These are phyloP conservation scores for Fusarium buxicola DNA, from an alignment of 2,329 filamentous ascomycete genomes.

Conservation along the genomic window DNA sequence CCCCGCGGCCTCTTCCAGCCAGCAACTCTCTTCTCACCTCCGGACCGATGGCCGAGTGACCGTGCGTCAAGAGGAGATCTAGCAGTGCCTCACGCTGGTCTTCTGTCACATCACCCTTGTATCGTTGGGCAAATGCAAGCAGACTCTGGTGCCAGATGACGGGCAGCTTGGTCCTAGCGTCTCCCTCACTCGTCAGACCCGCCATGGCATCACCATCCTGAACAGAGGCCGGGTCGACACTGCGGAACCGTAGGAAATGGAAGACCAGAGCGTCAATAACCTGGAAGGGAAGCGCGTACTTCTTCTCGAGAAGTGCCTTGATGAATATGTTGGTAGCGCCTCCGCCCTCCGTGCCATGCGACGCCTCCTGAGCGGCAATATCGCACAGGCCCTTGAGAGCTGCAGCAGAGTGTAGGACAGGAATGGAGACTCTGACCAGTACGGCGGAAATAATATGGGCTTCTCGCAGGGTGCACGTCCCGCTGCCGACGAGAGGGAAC, in stretches of 20 bases:
- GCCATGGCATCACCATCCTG: slow-evolving; percentile 66
- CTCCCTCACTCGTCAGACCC: slow-evolving; percentile 57
- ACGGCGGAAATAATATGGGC: slow-evolving; percentile 92
- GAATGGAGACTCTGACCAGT: slow-evolving; percentile 85
- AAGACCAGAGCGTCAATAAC: slow-evolving; percentile 96
- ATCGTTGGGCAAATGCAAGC: slow-evolving; percentile 91
- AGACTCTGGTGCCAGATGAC: slow-evolving; percentile 98
- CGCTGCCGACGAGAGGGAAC: slow-evolving; percentile 86
- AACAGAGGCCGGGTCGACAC: slow-evolving; percentile 69
- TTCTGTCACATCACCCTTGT: slow-evolving; percentile 95
- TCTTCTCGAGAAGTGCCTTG: slow-evolving; percentile 92
- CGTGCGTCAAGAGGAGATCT: slow-evolving; percentile 85
- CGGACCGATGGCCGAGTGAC: slow-evolving; percentile 88
- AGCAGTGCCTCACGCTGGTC: slow-evolving; percentile 92
- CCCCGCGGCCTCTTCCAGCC: slow-evolving; percentile 86
- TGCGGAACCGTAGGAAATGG: slow-evolving; percentile 92
- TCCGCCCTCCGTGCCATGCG: slow-evolving; percentile 83
- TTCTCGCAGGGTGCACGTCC: slow-evolving; percentile 91
- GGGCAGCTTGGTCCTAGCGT: slow-evolving; percentile 75
- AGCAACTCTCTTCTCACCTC: slow-evolving; percentile 91
- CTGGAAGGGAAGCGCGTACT: slow-evolving; percentile 94
- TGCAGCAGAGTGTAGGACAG: slow-evolving; percentile 90
- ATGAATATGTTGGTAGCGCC: slow-evolving; percentile 97
- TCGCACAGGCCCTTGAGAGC: slow-evolving; percentile 93
- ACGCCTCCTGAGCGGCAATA: slow-evolving; percentile 90